Base-by-base conservation (phyloP, 1,284 basidiomycete genomes). In the Rugosomyces carneus region DNA sequence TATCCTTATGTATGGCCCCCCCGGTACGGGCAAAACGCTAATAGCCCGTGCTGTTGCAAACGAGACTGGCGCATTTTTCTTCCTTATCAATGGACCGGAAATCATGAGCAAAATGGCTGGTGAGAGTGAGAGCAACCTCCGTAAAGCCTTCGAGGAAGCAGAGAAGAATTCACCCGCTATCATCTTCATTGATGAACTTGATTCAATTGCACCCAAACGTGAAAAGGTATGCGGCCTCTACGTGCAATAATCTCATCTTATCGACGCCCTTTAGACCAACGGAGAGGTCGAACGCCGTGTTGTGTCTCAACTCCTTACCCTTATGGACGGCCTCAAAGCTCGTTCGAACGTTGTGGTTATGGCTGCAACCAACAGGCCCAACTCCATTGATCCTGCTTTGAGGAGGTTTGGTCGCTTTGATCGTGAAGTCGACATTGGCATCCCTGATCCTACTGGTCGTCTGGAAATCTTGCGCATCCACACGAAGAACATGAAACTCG, bases 31-130 rank as follows among this genome's bases (percentile, higher is more conserved):
- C 76, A 97, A 96, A 73, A 96, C 93, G 8, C 79, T 96, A 53
- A 99, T 99, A 95, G 95, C 96, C 37, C 87, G 96, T 58, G 96
- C 96, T 8, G 96, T 99, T 36, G 96, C 95, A 53, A 99, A 99
- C 65, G 96, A 99, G 70, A 99, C 95, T 23, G 95, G 96, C 45
- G 96, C 96, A 16, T 99, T 99, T 81, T 99, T 99, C 80, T 99
- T 99, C 84, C 74, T 98, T 48, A 99, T 99, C 73, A 99, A 98
- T 61, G 95, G 96, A 52, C 96, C 95, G 40, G 96, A 99, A 68
- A 98, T 99, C 67, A 99, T 99, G 95, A 93, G 89, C 61, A 99
- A 97, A 75, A 97, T 97, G 94, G 94, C 94, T 48, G 94, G 94
- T 60, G 96, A 99, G 72, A 89, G 84, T 62, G 96, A 99, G 67